Base-by-base conservation (phyloP, 2,329 filamentous ascomycete genomes). In the Xylariaceae sp. region DNA sequence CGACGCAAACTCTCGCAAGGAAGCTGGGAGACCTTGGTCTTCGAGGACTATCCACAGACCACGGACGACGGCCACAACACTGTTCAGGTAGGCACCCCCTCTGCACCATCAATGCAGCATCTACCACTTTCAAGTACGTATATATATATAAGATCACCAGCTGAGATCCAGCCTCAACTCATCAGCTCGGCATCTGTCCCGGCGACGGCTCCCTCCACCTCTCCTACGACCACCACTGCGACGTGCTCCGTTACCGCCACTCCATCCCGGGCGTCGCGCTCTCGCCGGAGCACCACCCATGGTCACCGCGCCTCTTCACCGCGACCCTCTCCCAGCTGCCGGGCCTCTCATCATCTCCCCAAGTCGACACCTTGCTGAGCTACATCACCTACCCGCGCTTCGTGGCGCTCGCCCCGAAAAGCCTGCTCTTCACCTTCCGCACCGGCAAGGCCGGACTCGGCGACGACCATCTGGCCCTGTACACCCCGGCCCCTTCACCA, bases 121-220 rank as follows among this genome's bases (percentile, higher is more conserved):
- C n/a, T n/a, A n/a, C n/a, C n/a, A n/a, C n/a, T n/a, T n/a, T n/a
- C n/a, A n/a, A n/a, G n/a, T n/a, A n/a, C n/a, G n/a, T n/a, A n/a
- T n/a, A n/a, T n/a, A n/a, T 4, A 16, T 13, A 36, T 22, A n/a
- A 11, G 22, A 26, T 28, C 11, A 13, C 37, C 11, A 17, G 24
- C 33, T 31, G 42, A 8, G 13, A 22, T 24, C 17, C 9, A 34
- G 33, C 37, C 43, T 47, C 34, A 45, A 35, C 38, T 17, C 11
- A 30, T 11, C 43, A 62, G 58, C 48, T 76, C 47, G 73, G 72
- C 3, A 68, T 75, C 33, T 73, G 66, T 34, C 56, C 61, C 4
- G 70, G 67, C 2, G 72, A 76, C 44, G 72, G 72, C 34, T 74
- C 68, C n/a, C 73, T 76, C 18, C 73, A 76, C 44, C 53, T 76